A percentile compares a stretch with the other conserved stretches of the same genome.
Conservation (phyloP, 768 basidiomycete genomes). For the Agaricus blazei region DNA sequence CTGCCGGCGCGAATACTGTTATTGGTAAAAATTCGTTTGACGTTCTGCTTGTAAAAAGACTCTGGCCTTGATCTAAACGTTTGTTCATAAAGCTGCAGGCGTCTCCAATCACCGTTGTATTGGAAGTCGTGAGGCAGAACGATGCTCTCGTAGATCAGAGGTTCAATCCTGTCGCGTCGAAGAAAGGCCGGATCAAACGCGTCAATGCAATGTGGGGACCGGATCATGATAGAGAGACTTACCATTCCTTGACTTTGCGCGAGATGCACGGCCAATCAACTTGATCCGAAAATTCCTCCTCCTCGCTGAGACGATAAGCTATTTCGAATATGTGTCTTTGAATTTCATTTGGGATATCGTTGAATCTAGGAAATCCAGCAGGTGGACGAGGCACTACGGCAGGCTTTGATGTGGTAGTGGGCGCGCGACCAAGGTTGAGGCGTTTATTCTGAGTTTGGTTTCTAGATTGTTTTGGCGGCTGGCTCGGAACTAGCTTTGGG, state of each 20-base stretch:
- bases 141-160: neutral
- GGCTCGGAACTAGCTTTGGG: neutral
- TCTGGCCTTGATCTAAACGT: conserved; percentile 1
- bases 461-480: neutral
- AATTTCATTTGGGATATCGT: neutral
- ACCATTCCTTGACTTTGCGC: conserved; percentile 3
- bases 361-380: neutral
- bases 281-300: neutral
- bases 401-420: neutral
- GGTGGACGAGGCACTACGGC: neutral
- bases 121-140: neutral
- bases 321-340: conserved; percentile 2
- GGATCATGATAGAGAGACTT: neutral
- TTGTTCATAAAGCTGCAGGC: neutral
- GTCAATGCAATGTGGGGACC: neutral
- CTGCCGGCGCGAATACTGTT: neutral
- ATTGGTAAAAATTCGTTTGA: conserved; percentile 3
- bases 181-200: too few relatives aligned
- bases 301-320: neutral
- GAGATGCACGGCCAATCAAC: neutral
- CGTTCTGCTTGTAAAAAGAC: neutral
- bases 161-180: neutral
- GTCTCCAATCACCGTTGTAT: neutral
- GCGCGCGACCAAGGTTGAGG: neutral
- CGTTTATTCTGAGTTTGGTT: neutral